phyloP scores from a whole-genome alignment of 2,329 filamentous ascomycete species.

The Diaporthe sp. region DNA sequence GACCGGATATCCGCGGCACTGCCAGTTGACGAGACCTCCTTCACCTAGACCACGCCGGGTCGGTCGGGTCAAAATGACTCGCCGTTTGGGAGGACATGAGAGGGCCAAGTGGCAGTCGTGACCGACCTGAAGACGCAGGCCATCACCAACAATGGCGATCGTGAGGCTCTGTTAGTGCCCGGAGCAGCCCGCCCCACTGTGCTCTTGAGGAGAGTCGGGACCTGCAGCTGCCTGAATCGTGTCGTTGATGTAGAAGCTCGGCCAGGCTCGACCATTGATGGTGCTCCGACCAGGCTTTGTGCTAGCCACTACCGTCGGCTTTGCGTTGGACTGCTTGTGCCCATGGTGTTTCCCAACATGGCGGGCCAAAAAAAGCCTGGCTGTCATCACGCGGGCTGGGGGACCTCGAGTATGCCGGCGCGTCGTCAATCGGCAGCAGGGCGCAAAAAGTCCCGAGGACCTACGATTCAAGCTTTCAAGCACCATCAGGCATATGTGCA shows the following conservation, averaged over 20 bases:
- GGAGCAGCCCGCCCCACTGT: background rate
- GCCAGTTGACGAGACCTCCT: background rate
- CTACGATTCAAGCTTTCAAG: background rate
- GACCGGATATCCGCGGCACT: constrained; percentile 18
- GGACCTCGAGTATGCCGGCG: background rate
- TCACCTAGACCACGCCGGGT: background rate
- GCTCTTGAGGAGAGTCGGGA: background rate
- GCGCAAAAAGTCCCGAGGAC: background rate
- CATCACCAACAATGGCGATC: background rate
- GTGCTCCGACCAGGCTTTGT: no score
- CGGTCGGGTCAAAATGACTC: background rate
- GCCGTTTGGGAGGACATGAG: background rate
- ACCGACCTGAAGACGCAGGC: background rate
- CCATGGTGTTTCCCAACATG: background rate
- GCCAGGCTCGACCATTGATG: background rate
- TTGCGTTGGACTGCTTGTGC: no score
- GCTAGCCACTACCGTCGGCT: background rate
- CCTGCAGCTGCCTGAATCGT: background rate
- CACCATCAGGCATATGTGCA: background rate
- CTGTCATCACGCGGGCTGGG: background rate
- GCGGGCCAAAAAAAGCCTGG: background rate
- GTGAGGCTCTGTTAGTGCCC: background rate
- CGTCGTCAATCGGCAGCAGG: no score
- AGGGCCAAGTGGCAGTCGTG: background rate
- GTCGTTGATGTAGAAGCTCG: background rate